Conservation (phyloP, 1,284 basidiomycete species). For the Cutaneotrichosporon spelunceum region DNA sequence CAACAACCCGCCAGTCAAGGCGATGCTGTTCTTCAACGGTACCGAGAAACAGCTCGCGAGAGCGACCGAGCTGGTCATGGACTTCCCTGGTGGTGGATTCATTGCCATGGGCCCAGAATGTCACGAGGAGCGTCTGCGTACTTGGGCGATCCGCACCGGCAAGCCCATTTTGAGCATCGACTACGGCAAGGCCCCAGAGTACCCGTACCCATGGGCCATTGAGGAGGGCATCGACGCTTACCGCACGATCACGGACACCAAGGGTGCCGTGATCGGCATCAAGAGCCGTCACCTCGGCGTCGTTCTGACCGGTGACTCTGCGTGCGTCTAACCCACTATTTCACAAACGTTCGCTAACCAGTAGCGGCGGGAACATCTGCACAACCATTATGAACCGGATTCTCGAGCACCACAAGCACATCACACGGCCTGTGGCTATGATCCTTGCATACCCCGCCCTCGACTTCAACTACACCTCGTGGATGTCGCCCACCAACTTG, state of each 20-base stretch:
- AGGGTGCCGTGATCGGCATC: slow-evolving; percentile 70
- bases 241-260: slow-evolving; percentile 72
- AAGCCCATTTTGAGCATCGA: slow-evolving; percentile 82
- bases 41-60: slow-evolving; percentile 64
- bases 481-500: slow-evolving; percentile 89
- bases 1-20: slow-evolving; percentile 67
- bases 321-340: slow-evolving; percentile 59
- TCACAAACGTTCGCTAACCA: neutral
- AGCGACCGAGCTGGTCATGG: slow-evolving; percentile 76
- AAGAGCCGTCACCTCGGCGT: slow-evolving; percentile 69
- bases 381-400: slow-evolving; percentile 78
- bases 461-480: slow-evolving; percentile 95
- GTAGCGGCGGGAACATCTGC: slow-evolving; percentile 73
- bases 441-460: slow-evolving; percentile 69
- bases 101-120: slow-evolving; percentile 92
- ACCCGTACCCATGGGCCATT: slow-evolving; percentile 91
- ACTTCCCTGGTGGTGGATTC: slow-evolving; percentile 94
- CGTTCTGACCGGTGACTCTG: slow-evolving; percentile 83
- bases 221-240: slow-evolving; percentile 93
- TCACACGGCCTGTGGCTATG: slow-evolving; percentile 67
- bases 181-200: slow-evolving; percentile 95
- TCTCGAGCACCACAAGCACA: slow-evolving; percentile 62
- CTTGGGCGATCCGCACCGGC: slow-evolving; percentile 76
- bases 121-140: slow-evolving; percentile 87
- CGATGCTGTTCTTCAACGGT: slow-evolving; percentile 77